Percentiles rank a stretch among this genome's conserved stretches.
These are phyloP conservation scores for Silene coronaria DNA, from an alignment of 179 eudicot genomes.

Conservation along the genomic window DNA sequence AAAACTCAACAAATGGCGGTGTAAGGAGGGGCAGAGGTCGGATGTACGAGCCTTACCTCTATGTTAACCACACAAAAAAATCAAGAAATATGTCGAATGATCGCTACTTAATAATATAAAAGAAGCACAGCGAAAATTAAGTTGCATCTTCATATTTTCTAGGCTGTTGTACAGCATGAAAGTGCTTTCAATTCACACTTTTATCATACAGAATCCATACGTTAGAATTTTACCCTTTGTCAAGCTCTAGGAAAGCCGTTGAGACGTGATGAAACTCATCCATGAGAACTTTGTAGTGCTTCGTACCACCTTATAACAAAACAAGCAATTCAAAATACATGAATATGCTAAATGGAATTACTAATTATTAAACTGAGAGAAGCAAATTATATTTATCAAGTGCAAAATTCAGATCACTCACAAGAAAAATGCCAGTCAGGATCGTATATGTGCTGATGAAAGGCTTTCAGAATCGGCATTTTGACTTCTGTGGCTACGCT, in stretches of 20 bases:
- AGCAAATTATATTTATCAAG: not conserved
- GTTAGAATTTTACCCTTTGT: constrained; percentile 39
- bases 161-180: too few species aligned
- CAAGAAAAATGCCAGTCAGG: constrained; percentile 86
- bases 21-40: too few species aligned
- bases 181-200: too few species aligned
- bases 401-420: constrained; percentile 35
- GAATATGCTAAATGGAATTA: not conserved
- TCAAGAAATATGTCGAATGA: not conserved
- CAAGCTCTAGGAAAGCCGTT: constrained; percentile 87
- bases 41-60: too few species aligned
- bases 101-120: too few species aligned
- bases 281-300: constrained; percentile 89
- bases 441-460: constrained; percentile 74
- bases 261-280: constrained; percentile 87
- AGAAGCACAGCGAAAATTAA: not conserved
- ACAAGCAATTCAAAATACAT: not conserved
- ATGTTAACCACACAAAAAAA: not conserved
- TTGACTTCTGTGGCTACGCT: constrained; percentile 74
- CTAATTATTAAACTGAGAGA: not conserved
- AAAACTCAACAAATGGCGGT: too few species aligned
- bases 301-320: constrained; percentile 60
- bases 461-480: constrained; percentile 70
- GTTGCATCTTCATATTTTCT: not conserved
- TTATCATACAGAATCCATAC: not conserved